These are phyloP conservation scores for Kodamaea ohmeri DNA, from an alignment of 1,139 yeast species.

Conservation along the genomic window DNA sequence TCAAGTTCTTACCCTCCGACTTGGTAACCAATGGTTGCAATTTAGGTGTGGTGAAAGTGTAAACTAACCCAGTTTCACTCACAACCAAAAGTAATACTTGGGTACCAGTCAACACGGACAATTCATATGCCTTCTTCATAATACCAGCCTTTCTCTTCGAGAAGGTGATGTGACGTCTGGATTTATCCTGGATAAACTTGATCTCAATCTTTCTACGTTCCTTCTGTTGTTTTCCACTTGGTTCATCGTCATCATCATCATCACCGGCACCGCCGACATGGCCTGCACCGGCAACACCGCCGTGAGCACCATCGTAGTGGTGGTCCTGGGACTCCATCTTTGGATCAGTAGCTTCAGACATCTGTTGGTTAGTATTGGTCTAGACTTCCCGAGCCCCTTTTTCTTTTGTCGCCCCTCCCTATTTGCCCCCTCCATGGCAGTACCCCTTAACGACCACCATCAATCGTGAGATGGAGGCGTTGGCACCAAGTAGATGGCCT, in stretches of 20 bases:
- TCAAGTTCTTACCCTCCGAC: slow-evolving; percentile 93
- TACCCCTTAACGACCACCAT: neutral
- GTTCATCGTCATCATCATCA: slow-evolving; percentile 70
- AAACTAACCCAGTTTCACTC: slow-evolving; percentile 94
- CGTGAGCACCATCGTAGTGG: slow-evolving; percentile 25
- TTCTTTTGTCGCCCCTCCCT: slow-evolving; percentile 6
- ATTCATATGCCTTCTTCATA: slow-evolving; percentile 97
- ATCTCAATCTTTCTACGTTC: slow-evolving; percentile 97
- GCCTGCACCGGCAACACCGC: slow-evolving; percentile 16
- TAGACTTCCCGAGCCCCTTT: neutral
- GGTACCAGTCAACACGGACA: slow-evolving; percentile 93
- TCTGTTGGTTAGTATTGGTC: slow-evolving; percentile 14
- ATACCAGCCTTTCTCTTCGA: slow-evolving; percentile 98
- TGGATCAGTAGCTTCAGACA: slow-evolving; percentile 42
- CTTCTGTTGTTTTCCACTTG: slow-evolving; percentile 52
- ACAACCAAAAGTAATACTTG: slow-evolving; percentile 92
- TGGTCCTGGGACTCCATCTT: slow-evolving; percentile 40
- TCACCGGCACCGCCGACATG: slow-evolving; percentile 35
- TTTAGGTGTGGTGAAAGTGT: slow-evolving; percentile 98
- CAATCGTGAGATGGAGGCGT: neutral
- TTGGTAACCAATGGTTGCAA: slow-evolving; percentile 96
- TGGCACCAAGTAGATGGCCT: neutral
- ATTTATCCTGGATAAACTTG: slow-evolving; percentile 94
- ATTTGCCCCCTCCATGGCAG: slow-evolving; percentile 1
- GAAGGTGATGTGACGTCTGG: slow-evolving; percentile 95